These are phyloP conservation scores for Penicillium sp. DNA, from an alignment of 2,329 filamentous ascomycete species.

Conservation along the genomic window DNA sequence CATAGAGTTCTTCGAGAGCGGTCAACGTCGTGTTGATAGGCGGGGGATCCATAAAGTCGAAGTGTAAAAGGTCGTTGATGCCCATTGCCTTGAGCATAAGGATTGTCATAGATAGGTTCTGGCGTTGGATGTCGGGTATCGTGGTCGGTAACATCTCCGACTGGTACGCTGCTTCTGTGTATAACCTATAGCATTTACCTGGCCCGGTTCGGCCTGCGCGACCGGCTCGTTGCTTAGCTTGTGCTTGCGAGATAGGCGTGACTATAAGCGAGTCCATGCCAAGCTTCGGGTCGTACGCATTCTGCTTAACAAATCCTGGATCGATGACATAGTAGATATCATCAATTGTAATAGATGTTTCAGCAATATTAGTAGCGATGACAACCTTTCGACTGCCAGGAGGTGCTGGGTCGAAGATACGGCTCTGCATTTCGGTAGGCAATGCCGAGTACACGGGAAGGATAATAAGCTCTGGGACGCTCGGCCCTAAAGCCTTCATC, in stretches of 20 bases:
- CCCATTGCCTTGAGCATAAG: slow-evolving; percentile 99
- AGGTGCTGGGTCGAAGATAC: slow-evolving; percentile 90
- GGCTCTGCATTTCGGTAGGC: slow-evolving; percentile 86
- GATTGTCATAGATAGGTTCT: slow-evolving; percentile 88
- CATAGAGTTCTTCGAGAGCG: slow-evolving; percentile 90
- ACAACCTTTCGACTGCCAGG: slow-evolving; percentile 85
- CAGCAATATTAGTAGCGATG: slow-evolving; percentile 96
- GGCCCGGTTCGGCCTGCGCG: slow-evolving; percentile 91
- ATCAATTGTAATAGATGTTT: slow-evolving; percentile 96
- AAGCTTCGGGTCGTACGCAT: slow-evolving; percentile 91
- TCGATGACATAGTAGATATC: slow-evolving; percentile 97
- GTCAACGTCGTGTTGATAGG: slow-evolving; percentile 97
- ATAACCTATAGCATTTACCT: slow-evolving; percentile 91
- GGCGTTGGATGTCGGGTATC: slow-evolving; percentile 92
- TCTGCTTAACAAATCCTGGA: slow-evolving; percentile 96
- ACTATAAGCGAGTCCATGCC: slow-evolving; percentile 97
- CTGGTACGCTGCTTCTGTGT: slow-evolving; percentile 92
- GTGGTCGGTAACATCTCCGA: slow-evolving; percentile 95
- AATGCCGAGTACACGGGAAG: slow-evolving; percentile 94
- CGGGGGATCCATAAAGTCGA: slow-evolving; percentile 98
- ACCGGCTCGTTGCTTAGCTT: slow-evolving; percentile 89
- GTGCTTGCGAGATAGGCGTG: slow-evolving; percentile 92
- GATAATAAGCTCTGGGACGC: slow-evolving; percentile 85
- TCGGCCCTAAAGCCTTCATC: slow-evolving; percentile 90
- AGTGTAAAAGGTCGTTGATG: slow-evolving; percentile 93